These are phyloP conservation scores for Diaporthe sp. DNA, from an alignment of 2,329 filamentous ascomycete species.

Conservation along the genomic window DNA sequence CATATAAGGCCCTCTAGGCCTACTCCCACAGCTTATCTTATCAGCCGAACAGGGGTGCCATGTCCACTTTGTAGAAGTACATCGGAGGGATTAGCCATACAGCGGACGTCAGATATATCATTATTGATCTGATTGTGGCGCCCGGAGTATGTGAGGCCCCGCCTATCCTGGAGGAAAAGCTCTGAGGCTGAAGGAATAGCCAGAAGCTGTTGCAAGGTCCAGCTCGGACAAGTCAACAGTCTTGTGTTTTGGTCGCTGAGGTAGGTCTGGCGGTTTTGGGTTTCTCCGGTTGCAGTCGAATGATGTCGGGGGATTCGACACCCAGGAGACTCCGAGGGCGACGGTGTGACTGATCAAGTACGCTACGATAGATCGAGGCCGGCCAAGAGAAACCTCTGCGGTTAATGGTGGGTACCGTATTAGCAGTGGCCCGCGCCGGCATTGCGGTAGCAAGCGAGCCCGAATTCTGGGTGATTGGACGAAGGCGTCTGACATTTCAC, in stretches of 20 bases:
- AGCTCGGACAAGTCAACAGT: neutral
- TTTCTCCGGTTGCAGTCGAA: neutral
- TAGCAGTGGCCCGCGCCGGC: neutral
- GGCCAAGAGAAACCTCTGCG: neutral
- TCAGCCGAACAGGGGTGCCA: too few species aligned
- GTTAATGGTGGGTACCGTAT: constrained; percentile 12
- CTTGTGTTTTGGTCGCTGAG: neutral
- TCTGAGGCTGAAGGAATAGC: neutral
- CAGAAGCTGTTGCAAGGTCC: neutral
- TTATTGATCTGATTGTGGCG: neutral
- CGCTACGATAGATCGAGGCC: neutral
- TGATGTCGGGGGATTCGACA: constrained; percentile 27
- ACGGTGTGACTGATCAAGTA: constrained; percentile 19
- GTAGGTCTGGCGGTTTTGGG: neutral
- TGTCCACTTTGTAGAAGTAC: neutral
- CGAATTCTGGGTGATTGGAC: neutral
- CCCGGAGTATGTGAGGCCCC: neutral
- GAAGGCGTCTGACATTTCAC: neutral
- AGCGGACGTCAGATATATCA: neutral
- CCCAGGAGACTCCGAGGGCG: constrained; percentile 12
- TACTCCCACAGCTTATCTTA: too few species aligned
- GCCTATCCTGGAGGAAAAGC: neutral
- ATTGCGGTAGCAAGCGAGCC: neutral
- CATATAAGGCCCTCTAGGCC: too few species aligned
- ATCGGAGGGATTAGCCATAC: neutral